These are phyloP conservation scores for Steccherinum ochraceum DNA, from an alignment of 768 basidiomycete genomes.

Conservation along the genomic window DNA sequence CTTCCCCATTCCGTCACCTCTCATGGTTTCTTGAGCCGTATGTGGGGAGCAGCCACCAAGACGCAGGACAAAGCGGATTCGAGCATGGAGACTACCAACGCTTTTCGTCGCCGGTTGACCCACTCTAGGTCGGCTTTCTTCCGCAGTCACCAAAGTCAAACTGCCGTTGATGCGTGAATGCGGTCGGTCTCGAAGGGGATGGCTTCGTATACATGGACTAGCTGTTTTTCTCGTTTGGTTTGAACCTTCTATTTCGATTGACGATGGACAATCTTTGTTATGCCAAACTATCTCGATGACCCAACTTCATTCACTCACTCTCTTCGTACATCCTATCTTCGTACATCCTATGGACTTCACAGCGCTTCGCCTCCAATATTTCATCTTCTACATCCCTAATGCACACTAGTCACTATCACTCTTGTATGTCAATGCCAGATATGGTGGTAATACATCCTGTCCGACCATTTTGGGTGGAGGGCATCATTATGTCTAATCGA, in stretches of 20 bases:
- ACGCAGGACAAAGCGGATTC: conserved; percentile 20
- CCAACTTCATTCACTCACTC: not conserved
- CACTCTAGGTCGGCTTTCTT: conserved; percentile 40
- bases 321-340: not conserved
- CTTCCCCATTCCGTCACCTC: conserved; percentile 16
- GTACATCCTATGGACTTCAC: not conserved
- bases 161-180: not conserved
- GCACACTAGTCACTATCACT: no score
- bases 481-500: no score
- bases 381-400: not conserved
- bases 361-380: not conserved
- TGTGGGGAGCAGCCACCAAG: conserved; percentile 65
- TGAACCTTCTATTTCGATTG: not conserved
- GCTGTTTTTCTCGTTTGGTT: no score
- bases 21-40: conserved; percentile 59
- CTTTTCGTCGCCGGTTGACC: conserved; percentile 34
- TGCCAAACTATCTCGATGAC: not conserved
- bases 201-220: not conserved
- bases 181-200: no score
- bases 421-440: no score
- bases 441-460: no score
- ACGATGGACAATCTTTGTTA: not conserved
- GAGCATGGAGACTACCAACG: conserved; percentile 19
- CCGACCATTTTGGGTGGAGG: no score
- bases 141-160: conserved; percentile 18